These are phyloP conservation scores for Marsdenia floribunda DNA, from an alignment of 257 asterid species.

Conservation along the genomic window DNA sequence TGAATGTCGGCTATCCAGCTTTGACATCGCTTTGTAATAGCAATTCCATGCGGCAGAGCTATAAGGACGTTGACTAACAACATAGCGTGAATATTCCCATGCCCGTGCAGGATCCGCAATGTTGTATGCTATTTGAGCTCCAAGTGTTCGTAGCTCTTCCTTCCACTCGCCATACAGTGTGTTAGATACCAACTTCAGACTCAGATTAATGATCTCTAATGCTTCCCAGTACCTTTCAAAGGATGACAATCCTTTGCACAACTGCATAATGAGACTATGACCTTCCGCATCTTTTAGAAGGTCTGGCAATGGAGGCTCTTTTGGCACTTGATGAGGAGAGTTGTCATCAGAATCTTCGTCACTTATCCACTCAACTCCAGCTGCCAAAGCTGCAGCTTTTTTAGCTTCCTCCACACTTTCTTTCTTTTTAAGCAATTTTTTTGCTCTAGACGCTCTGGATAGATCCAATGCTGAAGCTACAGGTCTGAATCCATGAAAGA, in stretches of 20 bases:
- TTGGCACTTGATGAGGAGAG: conserved; percentile 48
- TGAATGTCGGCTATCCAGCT: conserved; percentile 35
- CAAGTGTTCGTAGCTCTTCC: conserved; percentile 66
- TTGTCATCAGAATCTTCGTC: conserved; percentile 82
- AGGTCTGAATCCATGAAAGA: conserved; percentile 68
- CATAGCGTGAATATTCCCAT: conserved; percentile 57
- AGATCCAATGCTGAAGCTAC: conserved; percentile 63
- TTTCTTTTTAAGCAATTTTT: conserved; percentile 55
- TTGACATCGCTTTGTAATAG: conserved; percentile 70
- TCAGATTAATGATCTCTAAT: conserved; percentile 57
- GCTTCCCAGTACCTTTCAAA: conserved; percentile 70
- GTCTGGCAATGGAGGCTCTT: conserved; percentile 68
- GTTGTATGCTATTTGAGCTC: conserved; percentile 68
- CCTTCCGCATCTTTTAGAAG: conserved; percentile 60
- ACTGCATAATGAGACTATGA: conserved; percentile 59
- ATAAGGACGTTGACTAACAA: conserved; percentile 60
- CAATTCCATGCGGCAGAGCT: conserved; percentile 89
- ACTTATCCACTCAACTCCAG: conserved; percentile 72
- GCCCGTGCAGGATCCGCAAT: conserved; percentile 69
- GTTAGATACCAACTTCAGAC: conserved; percentile 55
- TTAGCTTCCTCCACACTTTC: conserved; percentile 48
- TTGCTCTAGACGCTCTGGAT: conserved; percentile 80
- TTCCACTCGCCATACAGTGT: conserved; percentile 44
- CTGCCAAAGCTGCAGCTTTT: conserved; percentile 76
- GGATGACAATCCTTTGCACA: conserved; percentile 70